Evolutionary conservation across 2,329 filamentous ascomycete genomes (phyloP).

Genomic region (Didymella pinodella): DNA sequence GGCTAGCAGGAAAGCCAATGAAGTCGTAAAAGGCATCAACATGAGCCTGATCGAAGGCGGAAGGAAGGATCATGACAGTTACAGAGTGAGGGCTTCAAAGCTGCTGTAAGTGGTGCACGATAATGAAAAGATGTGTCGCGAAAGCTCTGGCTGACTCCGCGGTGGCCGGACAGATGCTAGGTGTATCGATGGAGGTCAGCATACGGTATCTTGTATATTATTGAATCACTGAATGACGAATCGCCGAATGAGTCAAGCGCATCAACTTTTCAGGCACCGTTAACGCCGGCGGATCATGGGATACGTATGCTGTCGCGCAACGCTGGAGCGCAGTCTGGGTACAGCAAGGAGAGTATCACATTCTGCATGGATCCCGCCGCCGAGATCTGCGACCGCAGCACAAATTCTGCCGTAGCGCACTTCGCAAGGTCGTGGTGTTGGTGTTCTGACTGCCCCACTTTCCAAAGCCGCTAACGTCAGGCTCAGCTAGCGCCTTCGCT

Average conservation of each 20-base stretch:
- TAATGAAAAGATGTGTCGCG: no score
- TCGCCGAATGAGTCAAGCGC: slow-evolving; percentile 18
- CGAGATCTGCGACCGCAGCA: neutral
- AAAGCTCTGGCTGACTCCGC: no score
- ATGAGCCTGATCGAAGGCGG: slow-evolving; percentile 39
- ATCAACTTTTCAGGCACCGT: slow-evolving; percentile 21
- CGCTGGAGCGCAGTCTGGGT: neutral
- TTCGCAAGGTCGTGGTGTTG: slow-evolving; percentile 12
- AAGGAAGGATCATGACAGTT: slow-evolving; percentile 15
- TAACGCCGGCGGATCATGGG: slow-evolving; percentile 6
- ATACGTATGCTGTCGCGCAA: neutral
- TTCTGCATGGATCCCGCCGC: neutral
- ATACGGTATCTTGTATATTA: neutral
- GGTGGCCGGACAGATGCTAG: no score
- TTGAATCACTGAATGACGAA: slow-evolving; percentile 9
- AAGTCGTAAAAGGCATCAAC: slow-evolving; percentile 45
- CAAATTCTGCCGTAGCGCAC: neutral
- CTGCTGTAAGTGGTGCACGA: neutral
- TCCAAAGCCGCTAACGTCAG: slow-evolving; percentile 1
- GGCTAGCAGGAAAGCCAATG: slow-evolving; percentile 37
- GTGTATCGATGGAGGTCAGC: neutral
- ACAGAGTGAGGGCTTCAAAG: neutral
- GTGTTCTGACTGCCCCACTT: slow-evolving; percentile 3
- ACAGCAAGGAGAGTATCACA: neutral
- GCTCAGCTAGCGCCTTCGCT: slow-evolving; percentile 17